Evolutionary conservation across 2,329 filamentous ascomycete genomes (phyloP).

Genomic region (Cordyceps tenuipes): DNA sequence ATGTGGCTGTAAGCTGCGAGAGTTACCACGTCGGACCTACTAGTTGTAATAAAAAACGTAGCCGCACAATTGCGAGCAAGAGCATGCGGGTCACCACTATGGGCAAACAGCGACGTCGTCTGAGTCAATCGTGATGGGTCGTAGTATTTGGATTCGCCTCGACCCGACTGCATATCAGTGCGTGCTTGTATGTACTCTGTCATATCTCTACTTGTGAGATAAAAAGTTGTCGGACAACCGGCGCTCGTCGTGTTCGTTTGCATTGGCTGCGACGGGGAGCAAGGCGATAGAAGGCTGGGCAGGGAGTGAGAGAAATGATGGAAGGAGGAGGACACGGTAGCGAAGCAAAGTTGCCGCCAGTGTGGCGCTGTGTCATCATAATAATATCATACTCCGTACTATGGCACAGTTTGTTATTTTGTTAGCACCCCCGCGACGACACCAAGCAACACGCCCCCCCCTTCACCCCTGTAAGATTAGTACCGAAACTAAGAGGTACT

Average conservation of each 20-base stretch:
- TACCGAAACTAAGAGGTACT: too few relatives aligned
- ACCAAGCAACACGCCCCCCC: constrained; percentile 2
- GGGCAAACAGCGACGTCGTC: neutral
- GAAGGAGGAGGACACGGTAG: neutral
- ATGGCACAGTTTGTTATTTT: neutral
- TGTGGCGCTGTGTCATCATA: constrained; percentile 6
- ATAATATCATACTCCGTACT: neutral
- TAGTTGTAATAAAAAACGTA: neutral
- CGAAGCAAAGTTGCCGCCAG: neutral
- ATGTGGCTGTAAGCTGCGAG: neutral
- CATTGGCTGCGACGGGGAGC: neutral
- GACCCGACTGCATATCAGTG: neutral
- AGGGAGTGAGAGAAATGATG: neutral
- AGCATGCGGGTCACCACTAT: neutral
- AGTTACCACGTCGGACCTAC: neutral
- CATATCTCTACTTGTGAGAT: neutral
- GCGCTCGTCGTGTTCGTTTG: neutral
- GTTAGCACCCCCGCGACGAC: neutral
- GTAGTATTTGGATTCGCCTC: neutral
- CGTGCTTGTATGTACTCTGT: neutral
- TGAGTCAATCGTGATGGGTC: neutral
- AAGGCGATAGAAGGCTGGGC: neutral
- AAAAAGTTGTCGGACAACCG: neutral
- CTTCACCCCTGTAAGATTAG: constrained; percentile 7
- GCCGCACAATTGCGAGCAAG: too few relatives aligned